Evolutionary conservation across 2,329 filamentous ascomycete species (phyloP).

Genomic region (Fusarium tupiense): DNA sequence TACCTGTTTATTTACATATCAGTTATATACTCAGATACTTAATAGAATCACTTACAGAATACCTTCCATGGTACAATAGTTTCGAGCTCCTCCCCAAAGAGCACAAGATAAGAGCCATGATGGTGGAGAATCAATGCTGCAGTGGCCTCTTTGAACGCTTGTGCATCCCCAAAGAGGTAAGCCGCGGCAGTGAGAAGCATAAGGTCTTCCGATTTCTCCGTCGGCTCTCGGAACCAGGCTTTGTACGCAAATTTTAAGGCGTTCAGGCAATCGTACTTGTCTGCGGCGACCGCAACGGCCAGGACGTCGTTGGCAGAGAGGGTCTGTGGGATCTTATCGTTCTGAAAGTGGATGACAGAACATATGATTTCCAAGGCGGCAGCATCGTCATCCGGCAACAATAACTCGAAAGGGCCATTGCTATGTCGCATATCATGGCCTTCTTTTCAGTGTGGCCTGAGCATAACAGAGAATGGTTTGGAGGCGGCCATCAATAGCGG

Average conservation of each 20-base stretch:
- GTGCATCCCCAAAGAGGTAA: accelerated
- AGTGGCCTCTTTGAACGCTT: accelerated
- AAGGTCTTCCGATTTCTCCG: accelerated
- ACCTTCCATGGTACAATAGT: too few species aligned
- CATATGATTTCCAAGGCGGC: not conserved
- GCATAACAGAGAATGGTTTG: accelerated
- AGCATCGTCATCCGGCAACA: accelerated
- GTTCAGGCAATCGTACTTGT: not conserved
- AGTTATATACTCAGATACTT: too few species aligned
- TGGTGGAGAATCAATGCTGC: accelerated
- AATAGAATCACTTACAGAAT: too few species aligned
- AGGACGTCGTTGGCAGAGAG: not conserved
- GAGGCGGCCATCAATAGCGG: not conserved
- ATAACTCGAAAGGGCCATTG: accelerated
- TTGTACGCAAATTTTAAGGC: accelerated
- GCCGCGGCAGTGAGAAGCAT: not conserved
- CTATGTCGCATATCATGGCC: accelerated
- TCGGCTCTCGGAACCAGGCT: accelerated
- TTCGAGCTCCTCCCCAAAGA: too few species aligned
- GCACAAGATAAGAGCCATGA: accelerated
- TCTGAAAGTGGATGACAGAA: not conserved
- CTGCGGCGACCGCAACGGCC: accelerated
- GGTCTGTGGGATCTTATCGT: not conserved
- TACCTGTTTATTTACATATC: too few species aligned
- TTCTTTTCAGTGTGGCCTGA: not conserved